Evolutionary conservation across 257 asterid species (phyloP), one percentile per base, ranked within the genome.

Genomic region (Phtheirospermum japonicum): DNA sequence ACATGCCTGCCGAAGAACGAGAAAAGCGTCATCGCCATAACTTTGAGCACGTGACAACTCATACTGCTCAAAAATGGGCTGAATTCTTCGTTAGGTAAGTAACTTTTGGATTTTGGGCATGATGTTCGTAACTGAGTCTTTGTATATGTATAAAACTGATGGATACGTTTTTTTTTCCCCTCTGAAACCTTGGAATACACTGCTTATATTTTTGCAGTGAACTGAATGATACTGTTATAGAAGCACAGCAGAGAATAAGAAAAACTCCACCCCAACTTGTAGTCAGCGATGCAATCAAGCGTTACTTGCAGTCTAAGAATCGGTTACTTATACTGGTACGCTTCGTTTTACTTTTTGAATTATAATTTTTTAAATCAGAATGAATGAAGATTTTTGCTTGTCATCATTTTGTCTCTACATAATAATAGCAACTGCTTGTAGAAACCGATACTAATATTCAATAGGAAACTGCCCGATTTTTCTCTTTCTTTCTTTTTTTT

Each of bases 61-160:
- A 87, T 82, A 92, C 99, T 76, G 95, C 99, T 71, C 97, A 85
- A 82, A 91, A 89, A 64, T 92, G 99, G 99, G 99, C 97, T 43
- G 97, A 92, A 76, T 77, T 83, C 77, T 92, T 92, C 39, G 89
- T 92, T 67, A 86, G 99, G 99, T 89, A 57, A 70, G 86, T 75
- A 43, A 57, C 58, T 51, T 13, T 30, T 53, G 31, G 12, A 9
- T 31, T 64, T 67, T 58, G 23, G 57, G 61, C 19, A 48, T 66
- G 50, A 57, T 18, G 67, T 71, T 50, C 64, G n/a, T 60, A 37
- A 19, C 9, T 0, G 10, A 28, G 19, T 40, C 20, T 28, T 45
- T 16, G 13, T 3, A 23, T 18, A 7, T 37, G 6, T 33, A 14
- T 40, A 19, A 51, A 26, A 57, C 11, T 63, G 50, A 62, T 45